Conservation (phyloP, 345 rosid genomes). For the Melastoma malabathricum region DNA sequence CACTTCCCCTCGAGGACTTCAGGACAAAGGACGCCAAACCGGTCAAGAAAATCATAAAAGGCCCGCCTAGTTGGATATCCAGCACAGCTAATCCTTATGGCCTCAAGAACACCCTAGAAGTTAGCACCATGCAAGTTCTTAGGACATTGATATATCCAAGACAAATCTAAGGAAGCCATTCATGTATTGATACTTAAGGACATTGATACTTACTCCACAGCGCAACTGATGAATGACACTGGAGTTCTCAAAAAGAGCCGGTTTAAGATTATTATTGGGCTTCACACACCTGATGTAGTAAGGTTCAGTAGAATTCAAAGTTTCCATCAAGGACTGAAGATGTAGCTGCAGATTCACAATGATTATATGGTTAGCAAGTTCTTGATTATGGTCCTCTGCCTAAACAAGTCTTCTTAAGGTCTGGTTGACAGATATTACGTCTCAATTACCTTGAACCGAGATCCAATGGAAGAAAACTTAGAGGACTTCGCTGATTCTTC, state of each 20-base stretch:
- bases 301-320: conserved; percentile 76
- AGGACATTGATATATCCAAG: not conserved
- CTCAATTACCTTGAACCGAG: conserved; percentile 64
- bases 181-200: conserved; percentile 2
- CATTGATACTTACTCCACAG: conserved; percentile 78
- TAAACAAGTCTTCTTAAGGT: not conserved
- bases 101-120: conserved; percentile 40
- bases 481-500: conserved; percentile 84
- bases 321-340: conserved; percentile 98
- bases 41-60: conserved; percentile 38
- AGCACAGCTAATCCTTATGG: conserved; percentile 44
- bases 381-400: not conserved
- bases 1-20: conserved; percentile 44
- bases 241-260: conserved; percentile 77
- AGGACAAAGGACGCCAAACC: conserved; percentile 41
- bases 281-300: conserved; percentile 99
- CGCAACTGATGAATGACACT: conserved; percentile 93
- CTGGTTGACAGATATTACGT: too few species aligned
- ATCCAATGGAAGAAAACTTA: conserved; percentile 89
- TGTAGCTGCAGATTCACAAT: conserved; percentile 55
- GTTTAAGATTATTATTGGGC: conserved; percentile 83
- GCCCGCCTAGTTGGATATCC: conserved; percentile 45
- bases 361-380: not conserved
- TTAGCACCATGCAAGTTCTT: not conserved
- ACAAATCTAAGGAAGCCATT: conserved; percentile 1